Evolutionary conservation across 2,329 filamentous ascomycete species (phyloP).

Genomic region (Didymella keratinophila): DNA sequence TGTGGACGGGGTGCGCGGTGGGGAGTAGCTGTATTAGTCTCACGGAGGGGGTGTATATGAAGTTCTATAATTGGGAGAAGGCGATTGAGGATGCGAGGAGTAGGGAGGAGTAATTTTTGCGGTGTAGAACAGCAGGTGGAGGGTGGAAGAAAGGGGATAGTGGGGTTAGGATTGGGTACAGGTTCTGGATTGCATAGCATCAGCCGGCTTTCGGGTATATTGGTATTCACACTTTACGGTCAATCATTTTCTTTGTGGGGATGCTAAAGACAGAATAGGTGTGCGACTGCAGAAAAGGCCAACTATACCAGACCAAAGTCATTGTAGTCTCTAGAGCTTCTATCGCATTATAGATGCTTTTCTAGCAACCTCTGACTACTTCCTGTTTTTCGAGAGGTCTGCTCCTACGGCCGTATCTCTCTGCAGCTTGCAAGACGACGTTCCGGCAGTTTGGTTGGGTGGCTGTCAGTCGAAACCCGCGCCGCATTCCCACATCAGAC

Average conservation of each 20-base stretch:
- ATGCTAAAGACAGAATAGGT: no score
- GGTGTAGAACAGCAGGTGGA: no score
- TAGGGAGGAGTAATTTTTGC: slow-evolving; percentile 35
- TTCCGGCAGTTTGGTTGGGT: not conserved
- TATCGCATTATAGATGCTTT: no score
- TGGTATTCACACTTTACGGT: not conserved
- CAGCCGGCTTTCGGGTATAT: not conserved
- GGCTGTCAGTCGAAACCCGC: not conserved
- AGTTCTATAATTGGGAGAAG: slow-evolving; percentile 41
- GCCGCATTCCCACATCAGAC: not conserved
- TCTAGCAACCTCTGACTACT: no score
- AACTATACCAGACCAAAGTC: no score
- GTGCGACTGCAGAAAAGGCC: no score
- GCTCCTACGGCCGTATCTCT: no score
- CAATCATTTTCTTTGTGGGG: no score
- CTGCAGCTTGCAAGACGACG: not conserved
- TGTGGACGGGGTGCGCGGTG: slow-evolving; percentile 50
- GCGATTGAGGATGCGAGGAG: slow-evolving; percentile 43
- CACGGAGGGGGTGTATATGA: slow-evolving; percentile 43
- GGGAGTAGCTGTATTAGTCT: slow-evolving; percentile 46
- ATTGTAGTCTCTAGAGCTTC: no score
- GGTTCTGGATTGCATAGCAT: not conserved
- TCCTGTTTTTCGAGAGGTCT: no score
- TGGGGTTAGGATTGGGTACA: not conserved
- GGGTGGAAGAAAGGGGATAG: no score